phyloP scores from a whole-genome alignment of 306 rosid genomes.

The Fragaria iinumae region DNA sequence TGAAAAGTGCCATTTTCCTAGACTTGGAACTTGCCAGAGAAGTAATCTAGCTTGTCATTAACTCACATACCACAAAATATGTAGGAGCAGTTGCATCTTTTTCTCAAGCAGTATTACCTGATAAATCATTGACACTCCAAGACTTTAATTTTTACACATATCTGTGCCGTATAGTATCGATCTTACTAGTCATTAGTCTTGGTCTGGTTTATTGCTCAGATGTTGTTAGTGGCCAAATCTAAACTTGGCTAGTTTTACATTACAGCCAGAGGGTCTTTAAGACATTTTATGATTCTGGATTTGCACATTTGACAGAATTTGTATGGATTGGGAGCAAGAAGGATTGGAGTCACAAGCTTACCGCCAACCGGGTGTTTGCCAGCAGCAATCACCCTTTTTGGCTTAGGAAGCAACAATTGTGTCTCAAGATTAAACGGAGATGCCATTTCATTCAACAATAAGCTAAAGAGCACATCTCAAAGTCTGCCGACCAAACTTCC shows the following conservation, averaged over 20 bases:
- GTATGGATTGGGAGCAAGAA: slow-evolving; percentile 50
- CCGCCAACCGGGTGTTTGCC: slow-evolving; percentile 61
- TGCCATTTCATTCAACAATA: slow-evolving; percentile 52
- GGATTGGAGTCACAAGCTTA: slow-evolving; percentile 50
- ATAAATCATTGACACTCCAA: neutral
- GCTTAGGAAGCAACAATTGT: slow-evolving; percentile 55
- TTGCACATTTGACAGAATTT: slow-evolving; percentile 42
- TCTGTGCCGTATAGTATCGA: no score
- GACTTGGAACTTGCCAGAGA: neutral
- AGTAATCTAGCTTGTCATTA: neutral
- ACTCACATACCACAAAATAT: neutral
- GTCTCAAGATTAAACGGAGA: slow-evolving; percentile 46
- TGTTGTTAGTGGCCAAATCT: neutral
- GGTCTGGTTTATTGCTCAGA: neutral
- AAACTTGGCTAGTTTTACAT: neutral
- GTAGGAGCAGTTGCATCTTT: neutral
- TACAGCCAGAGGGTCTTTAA: neutral
- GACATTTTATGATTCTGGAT: neutral
- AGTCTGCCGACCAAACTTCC: slow-evolving; percentile 39
- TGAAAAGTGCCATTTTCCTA: neutral
- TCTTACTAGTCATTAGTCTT: neutral
- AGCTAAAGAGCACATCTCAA: slow-evolving; percentile 45
- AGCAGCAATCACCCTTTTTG: slow-evolving; percentile 49
- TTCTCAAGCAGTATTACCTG: neutral
- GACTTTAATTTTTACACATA: no score